These are phyloP conservation scores for Breynia disticha DNA, from an alignment of 441 rosid species.

Conservation along the genomic window DNA sequence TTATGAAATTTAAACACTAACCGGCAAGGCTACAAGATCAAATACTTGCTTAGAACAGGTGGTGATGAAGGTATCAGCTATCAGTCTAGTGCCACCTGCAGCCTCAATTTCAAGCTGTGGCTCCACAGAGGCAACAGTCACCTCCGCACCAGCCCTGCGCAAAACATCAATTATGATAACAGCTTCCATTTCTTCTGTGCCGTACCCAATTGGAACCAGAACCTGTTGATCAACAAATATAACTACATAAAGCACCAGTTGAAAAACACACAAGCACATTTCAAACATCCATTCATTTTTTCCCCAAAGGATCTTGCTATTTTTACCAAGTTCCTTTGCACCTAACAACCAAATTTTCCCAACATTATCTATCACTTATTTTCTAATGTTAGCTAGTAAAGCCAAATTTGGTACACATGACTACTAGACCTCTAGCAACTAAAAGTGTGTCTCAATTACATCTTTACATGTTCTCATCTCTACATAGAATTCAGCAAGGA, in stretches of 20 bases:
- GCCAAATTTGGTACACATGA: background rate
- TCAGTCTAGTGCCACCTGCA: conserved; percentile 56
- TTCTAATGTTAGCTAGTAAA: background rate
- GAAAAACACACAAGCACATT: background rate
- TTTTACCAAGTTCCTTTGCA: no score
- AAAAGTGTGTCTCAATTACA: no score
- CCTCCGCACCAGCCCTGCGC: conserved; percentile 89
- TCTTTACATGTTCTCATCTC: no score
- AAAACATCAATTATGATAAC: conserved; percentile 65
- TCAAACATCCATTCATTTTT: no score
- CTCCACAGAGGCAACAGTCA: conserved; percentile 82
- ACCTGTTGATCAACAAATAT: conserved; percentile 35
- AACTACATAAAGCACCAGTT: background rate
- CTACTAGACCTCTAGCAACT: no score
- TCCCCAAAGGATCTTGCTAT: no score
- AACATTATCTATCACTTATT: no score
- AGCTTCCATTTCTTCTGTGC: conserved; percentile 94
- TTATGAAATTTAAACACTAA: conserved; percentile 22
- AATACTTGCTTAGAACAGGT: conserved; percentile 48
- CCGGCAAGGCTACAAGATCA: conserved; percentile 90
- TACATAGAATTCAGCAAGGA: no score
- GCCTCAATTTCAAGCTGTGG: conserved; percentile 72
- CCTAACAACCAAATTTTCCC: background rate
- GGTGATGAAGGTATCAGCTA: conserved; percentile 70
- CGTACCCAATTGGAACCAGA: conserved; percentile 77